phyloP scores from a whole-genome alignment of 1,284 basidiomycete species.

The Sphaerobolus stellatus region DNA sequence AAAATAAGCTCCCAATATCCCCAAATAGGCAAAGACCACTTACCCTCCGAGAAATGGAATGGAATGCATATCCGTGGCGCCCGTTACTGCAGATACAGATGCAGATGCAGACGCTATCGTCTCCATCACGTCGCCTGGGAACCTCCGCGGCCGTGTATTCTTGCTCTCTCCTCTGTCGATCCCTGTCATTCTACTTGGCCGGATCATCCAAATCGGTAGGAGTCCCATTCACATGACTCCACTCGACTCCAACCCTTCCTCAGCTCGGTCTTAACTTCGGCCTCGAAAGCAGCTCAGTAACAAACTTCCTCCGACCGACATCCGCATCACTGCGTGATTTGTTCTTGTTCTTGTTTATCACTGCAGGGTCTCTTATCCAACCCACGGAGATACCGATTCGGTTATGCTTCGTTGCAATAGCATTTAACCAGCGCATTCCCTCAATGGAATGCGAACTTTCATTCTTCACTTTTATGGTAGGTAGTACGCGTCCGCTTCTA shows the following conservation, averaged over 20 bases:
- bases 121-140: neutral
- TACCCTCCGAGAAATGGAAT: neutral
- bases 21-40: neutral
- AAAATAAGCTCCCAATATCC: neutral
- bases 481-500: too few relatives aligned
- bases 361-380: too few relatives aligned
- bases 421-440: too few relatives aligned
- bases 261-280: neutral
- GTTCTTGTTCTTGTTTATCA: neutral
- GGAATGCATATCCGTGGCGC: too few relatives aligned
- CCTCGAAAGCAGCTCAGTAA: neutral
- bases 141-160: neutral
- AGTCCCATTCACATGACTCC: slow-evolving; percentile 1
- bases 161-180: neutral
- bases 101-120: neutral
- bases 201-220: slow-evolving; percentile 8
- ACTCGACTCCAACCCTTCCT: neutral
- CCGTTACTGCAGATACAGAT: neutral
- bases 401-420: too few relatives aligned
- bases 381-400: neutral
- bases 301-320: neutral
- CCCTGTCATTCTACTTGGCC: neutral
- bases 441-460: too few relatives aligned
- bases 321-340: neutral
- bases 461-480: too few relatives aligned